Evolutionary conservation across 2,329 filamentous ascomycete genomes (phyloP), one percentile per base, ranked within the genome.

Genomic region (Epichloe typhina): DNA sequence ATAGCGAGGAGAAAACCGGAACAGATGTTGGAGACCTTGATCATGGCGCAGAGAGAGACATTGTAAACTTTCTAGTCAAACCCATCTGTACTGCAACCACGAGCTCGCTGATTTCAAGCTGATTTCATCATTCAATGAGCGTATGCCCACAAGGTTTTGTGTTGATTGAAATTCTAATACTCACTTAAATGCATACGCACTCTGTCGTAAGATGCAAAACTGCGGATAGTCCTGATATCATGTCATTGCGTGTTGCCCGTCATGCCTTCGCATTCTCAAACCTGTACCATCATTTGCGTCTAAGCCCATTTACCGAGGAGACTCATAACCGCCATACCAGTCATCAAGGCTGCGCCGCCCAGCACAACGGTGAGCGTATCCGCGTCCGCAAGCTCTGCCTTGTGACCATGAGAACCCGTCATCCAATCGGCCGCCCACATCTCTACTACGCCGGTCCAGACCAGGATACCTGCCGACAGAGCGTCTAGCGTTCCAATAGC

Each of bases 401-500:
- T 61, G 40, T 62, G 59, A 7, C 66, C 66, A 38, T 68, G 66
- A 8, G 56, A 52, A 17, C 75, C 76, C 1, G 70, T 70, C 58
- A 79, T 75, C 86, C 86, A 90, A 61, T 90, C 86, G 40, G 76
- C 71, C 2, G 83, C 83, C 79, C 82, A 83, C 84, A 90, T 88
- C 68, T 89, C 85, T 0, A 89, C 84, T 1, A 89, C 66, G 2
- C 84, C 83, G 2, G 89, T 84, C 84, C 86, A 90, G n/a, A 85
- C 69, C 35, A 90, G 71, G 43, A 91, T 86, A 31, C 86, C 86
- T 0, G 86, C 84, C 1, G 80, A 86, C 9, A 89, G 61, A 5
- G 85, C 83, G 63, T 90, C 82, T 1, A 90, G 70, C 0, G 84
- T 87, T 0, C 84, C 86, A 37, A 89, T 79, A 2, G 84, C 81